Evolutionary conservation across 441 rosid species (phyloP).

Genomic region (Croton setiger): DNA sequence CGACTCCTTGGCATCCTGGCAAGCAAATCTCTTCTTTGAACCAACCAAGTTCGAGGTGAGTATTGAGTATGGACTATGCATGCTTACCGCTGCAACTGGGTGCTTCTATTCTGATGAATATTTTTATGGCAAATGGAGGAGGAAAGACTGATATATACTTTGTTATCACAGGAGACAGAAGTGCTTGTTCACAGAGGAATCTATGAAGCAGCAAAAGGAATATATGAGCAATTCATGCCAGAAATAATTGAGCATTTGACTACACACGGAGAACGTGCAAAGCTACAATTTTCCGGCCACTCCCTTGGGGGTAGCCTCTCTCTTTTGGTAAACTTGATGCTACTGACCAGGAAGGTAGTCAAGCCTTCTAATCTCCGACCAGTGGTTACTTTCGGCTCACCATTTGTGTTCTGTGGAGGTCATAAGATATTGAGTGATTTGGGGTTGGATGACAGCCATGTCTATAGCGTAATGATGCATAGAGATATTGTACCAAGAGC

Average conservation of each 20-base stretch:
- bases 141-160: neutral
- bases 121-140: neutral
- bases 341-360: constrained; percentile 51
- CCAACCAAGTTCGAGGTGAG: constrained; percentile 80
- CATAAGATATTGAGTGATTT: constrained; percentile 54
- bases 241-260: constrained; percentile 64
- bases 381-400: constrained; percentile 82
- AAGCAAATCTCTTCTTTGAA: constrained; percentile 83
- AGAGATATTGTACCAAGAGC: constrained; percentile 96
- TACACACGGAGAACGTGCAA: constrained; percentile 60
- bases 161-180: constrained; percentile 50
- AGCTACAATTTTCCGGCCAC: constrained; percentile 82
- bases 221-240: constrained; percentile 72
- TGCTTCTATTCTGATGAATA: neutral
- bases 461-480: constrained; percentile 79
- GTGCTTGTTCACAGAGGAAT: constrained; percentile 91
- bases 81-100: constrained; percentile 4
- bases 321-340: constrained; percentile 70
- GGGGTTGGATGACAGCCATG: constrained; percentile 72
- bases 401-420: constrained; percentile 85
- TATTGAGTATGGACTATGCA: constrained; percentile 6
- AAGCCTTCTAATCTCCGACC: constrained; percentile 55
- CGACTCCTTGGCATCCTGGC: constrained; percentile 88
- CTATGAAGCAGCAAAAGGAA: constrained; percentile 91
- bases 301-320: constrained; percentile 95